phyloP scores from a whole-genome alignment of 2,329 filamentous ascomycete genomes.

The Acephala macrosclerotiorum region DNA sequence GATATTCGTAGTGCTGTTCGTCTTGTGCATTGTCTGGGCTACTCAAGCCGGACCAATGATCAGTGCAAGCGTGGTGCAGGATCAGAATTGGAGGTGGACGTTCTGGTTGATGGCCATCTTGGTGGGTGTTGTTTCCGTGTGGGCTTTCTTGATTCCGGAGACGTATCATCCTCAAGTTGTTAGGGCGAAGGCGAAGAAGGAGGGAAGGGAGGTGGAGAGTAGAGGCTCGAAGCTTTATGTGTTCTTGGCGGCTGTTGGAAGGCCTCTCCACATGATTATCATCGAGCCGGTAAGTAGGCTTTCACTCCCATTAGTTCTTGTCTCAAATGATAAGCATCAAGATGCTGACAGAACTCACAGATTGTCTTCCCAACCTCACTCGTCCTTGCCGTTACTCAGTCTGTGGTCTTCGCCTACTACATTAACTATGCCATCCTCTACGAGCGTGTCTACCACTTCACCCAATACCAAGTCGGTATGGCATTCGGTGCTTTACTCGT shows the following conservation, averaged over 20 bases:
- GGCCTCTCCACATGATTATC: constrained; percentile 27
- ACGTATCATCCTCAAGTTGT: constrained; percentile 22
- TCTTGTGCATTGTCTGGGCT: constrained; percentile 19
- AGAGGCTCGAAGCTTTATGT: not conserved
- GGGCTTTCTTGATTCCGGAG: constrained; percentile 20
- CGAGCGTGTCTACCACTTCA: constrained; percentile 25
- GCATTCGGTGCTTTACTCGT: constrained; percentile 23
- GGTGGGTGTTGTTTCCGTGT: not conserved
- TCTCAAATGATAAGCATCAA: not conserved
- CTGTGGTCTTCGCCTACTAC: constrained; percentile 28
- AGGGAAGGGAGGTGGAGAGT: not conserved
- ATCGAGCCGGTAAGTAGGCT: constrained; percentile 21
- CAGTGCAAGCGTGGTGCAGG: constrained; percentile 8
- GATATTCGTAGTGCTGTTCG: constrained; percentile 19
- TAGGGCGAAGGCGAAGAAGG: constrained; percentile 14
- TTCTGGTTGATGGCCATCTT: constrained; percentile 25
- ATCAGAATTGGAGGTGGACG: constrained; percentile 18
- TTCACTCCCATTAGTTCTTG: too few species aligned
- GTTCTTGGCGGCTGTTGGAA: constrained; percentile 12
- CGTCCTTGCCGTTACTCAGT: constrained; percentile 23
- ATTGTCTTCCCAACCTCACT: constrained; percentile 25
- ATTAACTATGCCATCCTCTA: constrained; percentile 25
- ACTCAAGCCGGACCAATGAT: constrained; percentile 25
- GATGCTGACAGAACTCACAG: constrained; percentile 2
- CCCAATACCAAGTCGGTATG: constrained; percentile 28